phyloP scores from a whole-genome alignment of 768 basidiomycete species.

The Termitomyces sp. region DNA sequence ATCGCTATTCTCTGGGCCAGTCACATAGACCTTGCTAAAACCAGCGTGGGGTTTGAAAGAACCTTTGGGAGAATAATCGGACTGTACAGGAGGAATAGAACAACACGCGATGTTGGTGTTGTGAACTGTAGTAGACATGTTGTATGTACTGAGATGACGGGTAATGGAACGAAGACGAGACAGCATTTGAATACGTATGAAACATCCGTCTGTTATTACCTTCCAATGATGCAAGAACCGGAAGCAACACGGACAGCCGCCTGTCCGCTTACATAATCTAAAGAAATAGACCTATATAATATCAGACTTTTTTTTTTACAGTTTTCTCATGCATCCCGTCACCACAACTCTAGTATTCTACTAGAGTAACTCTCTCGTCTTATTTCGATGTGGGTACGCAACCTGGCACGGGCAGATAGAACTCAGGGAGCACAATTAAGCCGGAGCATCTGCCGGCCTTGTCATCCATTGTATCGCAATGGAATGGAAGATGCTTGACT shows the following conservation, averaged over 20 bases:
- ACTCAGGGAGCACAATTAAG: slow-evolving; percentile 65
- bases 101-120: slow-evolving; percentile 49
- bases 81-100: slow-evolving; percentile 51
- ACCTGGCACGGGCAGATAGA: slow-evolving; percentile 40
- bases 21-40: slow-evolving; percentile 50
- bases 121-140: slow-evolving; percentile 34
- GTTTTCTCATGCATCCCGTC: slow-evolving; percentile 26
- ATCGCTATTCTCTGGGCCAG: slow-evolving; percentile 44
- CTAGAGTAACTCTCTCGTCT: slow-evolving; percentile 55
- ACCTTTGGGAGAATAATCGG: slow-evolving; percentile 52
- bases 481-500: slow-evolving; percentile 69
- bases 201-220: too few species aligned
- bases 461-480: slow-evolving; percentile 33
- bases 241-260: not conserved
- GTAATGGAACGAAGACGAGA: slow-evolving; percentile 35
- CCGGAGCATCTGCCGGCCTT: slow-evolving; percentile 62
- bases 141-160: slow-evolving; percentile 33
- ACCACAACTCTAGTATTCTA: slow-evolving; percentile 28
- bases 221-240: not conserved
- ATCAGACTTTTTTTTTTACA: not conserved
- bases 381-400: slow-evolving; percentile 51
- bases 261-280: slow-evolving; percentile 6
- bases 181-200: slow-evolving; percentile 16
- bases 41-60: slow-evolving; percentile 41
- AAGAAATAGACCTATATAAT: slow-evolving; percentile 2